Percentiles rank a stretch among this genome's conserved stretches.
phyloP scores from a whole-genome alignment of 306 rosid species.

The Gynostemma pentaphyllum region DNA sequence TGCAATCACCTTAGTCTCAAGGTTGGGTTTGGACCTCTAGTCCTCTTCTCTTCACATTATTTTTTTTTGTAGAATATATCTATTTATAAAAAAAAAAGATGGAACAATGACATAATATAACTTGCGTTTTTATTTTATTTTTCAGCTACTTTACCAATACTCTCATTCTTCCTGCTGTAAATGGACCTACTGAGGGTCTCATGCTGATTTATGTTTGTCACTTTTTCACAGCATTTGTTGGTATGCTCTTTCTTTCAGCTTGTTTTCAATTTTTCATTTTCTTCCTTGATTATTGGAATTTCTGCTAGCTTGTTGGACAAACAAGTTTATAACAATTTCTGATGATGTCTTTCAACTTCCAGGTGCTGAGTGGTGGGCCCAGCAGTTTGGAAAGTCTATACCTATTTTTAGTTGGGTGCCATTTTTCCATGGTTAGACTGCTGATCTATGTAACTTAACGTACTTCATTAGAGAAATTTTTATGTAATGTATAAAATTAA shows the following conservation, averaged over 20 bases:
- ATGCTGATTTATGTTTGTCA: slow-evolving; percentile 61
- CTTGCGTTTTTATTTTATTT: background rate
- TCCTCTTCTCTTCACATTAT: background rate
- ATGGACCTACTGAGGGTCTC: slow-evolving; percentile 99
- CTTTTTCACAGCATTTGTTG: slow-evolving; percentile 74
- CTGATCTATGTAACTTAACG: background rate
- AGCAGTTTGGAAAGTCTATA: slow-evolving; percentile 55
- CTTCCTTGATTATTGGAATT: background rate
- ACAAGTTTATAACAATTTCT: background rate
- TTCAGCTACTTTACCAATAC: slow-evolving; percentile 89
- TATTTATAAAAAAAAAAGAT: background rate
- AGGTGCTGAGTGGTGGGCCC: slow-evolving; percentile 98
- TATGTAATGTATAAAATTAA: background rate
- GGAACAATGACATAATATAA: background rate
- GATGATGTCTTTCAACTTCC: slow-evolving; percentile 9
- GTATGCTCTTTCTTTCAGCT: slow-evolving; percentile 33
- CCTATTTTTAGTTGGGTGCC: slow-evolving; percentile 82
- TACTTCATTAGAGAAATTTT: background rate
- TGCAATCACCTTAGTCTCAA: background rate
- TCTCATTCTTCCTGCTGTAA: slow-evolving; percentile 73
- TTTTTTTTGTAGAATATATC: background rate
- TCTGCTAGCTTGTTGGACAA: background rate
- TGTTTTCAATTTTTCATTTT: background rate
- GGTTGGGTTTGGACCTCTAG: background rate
- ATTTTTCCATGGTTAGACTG: slow-evolving; percentile 40